Percentiles rank a stretch among this genome's conserved stretches.
These are phyloP conservation scores for Trifolium fragiferum DNA, from an alignment of 306 rosid species.

Conservation along the genomic window DNA sequence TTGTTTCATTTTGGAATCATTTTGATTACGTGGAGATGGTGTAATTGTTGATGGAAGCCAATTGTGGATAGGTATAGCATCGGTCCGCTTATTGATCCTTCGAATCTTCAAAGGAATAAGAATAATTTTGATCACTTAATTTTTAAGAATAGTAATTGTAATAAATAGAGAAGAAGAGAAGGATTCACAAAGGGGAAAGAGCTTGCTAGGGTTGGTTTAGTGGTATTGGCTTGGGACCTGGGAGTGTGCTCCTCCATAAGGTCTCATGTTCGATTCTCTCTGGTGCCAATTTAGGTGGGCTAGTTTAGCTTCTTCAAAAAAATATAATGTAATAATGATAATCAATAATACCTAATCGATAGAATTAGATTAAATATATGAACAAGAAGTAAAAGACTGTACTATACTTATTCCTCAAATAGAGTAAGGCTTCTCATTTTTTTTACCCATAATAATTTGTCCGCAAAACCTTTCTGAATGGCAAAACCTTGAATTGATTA, in stretches of 20 bases:
- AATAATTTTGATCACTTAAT: slow-evolving; percentile 13
- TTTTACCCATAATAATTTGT: too few relatives aligned
- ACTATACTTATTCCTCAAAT: not conserved
- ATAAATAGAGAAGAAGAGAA: not conserved
- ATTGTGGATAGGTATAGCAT: not conserved
- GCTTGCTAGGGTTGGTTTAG: not conserved
- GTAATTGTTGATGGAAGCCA: not conserved
- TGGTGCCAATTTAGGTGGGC: too few relatives aligned
- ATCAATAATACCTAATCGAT: not conserved
- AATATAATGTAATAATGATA: not conserved
- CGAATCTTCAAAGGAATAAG: slow-evolving; percentile 19
- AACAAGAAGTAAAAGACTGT: not conserved
- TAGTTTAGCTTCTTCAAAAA: too few relatives aligned
- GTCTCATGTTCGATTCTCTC: too few relatives aligned
- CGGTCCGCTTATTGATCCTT: not conserved
- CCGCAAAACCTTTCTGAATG: too few relatives aligned
- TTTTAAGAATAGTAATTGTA: not conserved
- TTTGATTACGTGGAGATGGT: not conserved
- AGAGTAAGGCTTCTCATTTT: not conserved
- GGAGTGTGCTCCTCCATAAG: too few relatives aligned
- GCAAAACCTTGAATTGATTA: too few relatives aligned
- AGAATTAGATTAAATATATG: not conserved
- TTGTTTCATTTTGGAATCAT: not conserved
- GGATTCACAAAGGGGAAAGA: not conserved
- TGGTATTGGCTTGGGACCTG: too few relatives aligned